phyloP scores from a whole-genome alignment of 371 early-diverging fungal species.

The Choanephora cucurbitarum region DNA sequence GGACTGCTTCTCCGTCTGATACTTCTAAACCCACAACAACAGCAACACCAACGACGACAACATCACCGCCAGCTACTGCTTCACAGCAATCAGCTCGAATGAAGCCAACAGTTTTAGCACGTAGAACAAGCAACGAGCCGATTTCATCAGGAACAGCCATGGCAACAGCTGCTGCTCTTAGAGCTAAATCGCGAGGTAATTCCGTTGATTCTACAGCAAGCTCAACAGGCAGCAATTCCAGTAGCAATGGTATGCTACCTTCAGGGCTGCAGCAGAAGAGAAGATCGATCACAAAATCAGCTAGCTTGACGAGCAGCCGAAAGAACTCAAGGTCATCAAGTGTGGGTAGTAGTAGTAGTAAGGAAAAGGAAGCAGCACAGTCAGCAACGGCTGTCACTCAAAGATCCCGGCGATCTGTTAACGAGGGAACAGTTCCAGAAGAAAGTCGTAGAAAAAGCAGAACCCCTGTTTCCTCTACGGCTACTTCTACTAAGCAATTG shows the following conservation, averaged over 20 bases:
- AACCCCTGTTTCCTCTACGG: neutral
- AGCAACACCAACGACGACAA: neutral
- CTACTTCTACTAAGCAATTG: neutral
- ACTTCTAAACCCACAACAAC: neutral
- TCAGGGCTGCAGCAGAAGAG: neutral
- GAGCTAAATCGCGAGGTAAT: constrained; percentile 15
- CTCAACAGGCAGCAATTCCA: neutral
- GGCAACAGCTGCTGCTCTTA: neutral
- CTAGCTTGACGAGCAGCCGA: constrained; percentile 15
- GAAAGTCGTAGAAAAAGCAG: neutral
- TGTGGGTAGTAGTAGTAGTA: constrained; percentile 18
- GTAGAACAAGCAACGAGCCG: constrained; percentile 21
- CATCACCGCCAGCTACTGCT: neutral
- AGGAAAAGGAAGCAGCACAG: constrained; percentile 56
- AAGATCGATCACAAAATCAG: constrained; percentile 13
- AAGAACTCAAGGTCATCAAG: constrained; percentile 17
- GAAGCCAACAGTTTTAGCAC: constrained; percentile 25
- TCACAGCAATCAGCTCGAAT: constrained; percentile 18
- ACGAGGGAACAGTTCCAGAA: constrained; percentile 3
- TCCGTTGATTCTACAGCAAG: constrained; percentile 12
- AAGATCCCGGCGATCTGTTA: constrained; percentile 5
- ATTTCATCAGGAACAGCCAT: neutral
- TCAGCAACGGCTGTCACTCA: constrained; percentile 16
- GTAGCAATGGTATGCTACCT: neutral
- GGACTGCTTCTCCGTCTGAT: constrained; percentile 11